phyloP scores from a whole-genome alignment of 805 yeast genomes.

The Zygoascus flipseniorum region DNA sequence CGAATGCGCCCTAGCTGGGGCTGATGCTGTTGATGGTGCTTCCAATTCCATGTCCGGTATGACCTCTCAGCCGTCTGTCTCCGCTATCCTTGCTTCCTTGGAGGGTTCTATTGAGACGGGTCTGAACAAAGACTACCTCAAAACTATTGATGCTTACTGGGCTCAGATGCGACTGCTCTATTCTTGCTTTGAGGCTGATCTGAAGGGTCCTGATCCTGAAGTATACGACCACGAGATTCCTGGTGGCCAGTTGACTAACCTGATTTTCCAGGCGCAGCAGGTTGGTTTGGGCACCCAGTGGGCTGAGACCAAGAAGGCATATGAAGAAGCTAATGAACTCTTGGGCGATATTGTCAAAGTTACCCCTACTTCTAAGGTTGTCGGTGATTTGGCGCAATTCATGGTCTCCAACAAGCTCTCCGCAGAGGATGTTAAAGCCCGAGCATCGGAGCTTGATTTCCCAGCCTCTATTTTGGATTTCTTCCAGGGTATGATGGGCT shows the following conservation, averaged over 20 bases:
- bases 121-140: constrained; percentile 54
- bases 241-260: constrained; percentile 98
- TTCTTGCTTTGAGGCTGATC: constrained; percentile 95
- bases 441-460: constrained; percentile 91
- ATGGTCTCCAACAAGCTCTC: constrained; percentile 93
- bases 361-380: constrained; percentile 99
- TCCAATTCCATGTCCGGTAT: constrained; percentile 96
- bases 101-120: constrained; percentile 81
- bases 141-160: constrained; percentile 93
- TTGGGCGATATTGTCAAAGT: constrained; percentile 97
- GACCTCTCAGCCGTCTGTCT: constrained; percentile 96
- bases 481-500: constrained; percentile 98
- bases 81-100: constrained; percentile 84
- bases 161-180: constrained; percentile 95
- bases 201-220: constrained; percentile 99
- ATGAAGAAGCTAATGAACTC: constrained; percentile 80
- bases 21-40: constrained; percentile 97
- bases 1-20: constrained; percentile 92
- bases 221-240: constrained; percentile 98
- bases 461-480: constrained; percentile 97
- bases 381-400: constrained; percentile 98
- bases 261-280: constrained; percentile 98
- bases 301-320: constrained; percentile 92
- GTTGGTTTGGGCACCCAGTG: constrained; percentile 96
- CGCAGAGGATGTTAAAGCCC: constrained; percentile 73